Evolutionary conservation across 2,329 filamentous ascomycete species (phyloP).

Genomic region (Trichophyton verrucosum): DNA sequence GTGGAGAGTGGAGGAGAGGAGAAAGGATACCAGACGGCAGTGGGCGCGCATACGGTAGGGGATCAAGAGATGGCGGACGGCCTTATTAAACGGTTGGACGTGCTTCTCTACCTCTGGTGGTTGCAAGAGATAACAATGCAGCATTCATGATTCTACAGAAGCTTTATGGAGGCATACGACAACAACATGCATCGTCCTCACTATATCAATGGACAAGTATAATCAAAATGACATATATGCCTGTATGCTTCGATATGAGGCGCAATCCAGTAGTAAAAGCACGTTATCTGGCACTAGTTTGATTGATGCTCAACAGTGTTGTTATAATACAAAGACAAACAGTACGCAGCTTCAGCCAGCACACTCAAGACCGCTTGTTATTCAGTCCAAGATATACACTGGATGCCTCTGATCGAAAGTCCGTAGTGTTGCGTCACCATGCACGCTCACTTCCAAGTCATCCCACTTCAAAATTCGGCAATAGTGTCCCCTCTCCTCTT

Average conservation of each 20-base stretch:
- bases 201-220: no score
- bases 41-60: conserved; percentile 29
- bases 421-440: not conserved
- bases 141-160: not conserved
- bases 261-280: not conserved
- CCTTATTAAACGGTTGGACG: not conserved
- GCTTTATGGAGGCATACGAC: no score
- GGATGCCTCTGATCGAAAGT: not conserved
- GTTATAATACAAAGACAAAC: not conserved
- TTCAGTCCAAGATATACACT: not conserved
- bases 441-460: not conserved
- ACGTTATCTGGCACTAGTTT: not conserved
- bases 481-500: conserved; percentile 84
- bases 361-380: not conserved
- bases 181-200: no score
- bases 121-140: not conserved
- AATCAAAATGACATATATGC: not conserved
- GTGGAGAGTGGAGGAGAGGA: conserved; percentile 39
- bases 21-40: conserved; percentile 34
- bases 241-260: not conserved
- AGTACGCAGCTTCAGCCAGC: not conserved
- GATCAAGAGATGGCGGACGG: conserved; percentile 8
- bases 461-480: conserved; percentile 52
- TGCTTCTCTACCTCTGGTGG: not conserved
- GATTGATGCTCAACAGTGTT: not conserved